These are phyloP conservation scores for Talaromyces sp. DNA, from an alignment of 2,329 filamentous ascomycete species.

Conservation along the genomic window DNA sequence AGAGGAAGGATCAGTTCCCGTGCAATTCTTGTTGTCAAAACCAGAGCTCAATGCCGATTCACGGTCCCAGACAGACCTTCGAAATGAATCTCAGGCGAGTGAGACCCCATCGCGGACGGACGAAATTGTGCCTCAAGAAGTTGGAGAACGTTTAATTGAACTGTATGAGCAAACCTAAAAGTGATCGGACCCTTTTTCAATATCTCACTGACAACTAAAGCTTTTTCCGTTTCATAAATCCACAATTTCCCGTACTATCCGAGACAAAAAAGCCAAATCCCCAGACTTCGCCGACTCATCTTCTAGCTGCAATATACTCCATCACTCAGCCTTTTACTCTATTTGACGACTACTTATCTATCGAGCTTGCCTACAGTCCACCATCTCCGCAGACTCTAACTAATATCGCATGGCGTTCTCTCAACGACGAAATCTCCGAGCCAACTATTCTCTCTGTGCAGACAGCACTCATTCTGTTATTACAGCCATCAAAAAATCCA, in stretches of 20 bases:
- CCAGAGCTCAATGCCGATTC: constrained; percentile 13
- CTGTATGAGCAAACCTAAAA: not conserved
- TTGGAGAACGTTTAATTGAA: constrained; percentile 16
- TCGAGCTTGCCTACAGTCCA: constrained; percentile 9
- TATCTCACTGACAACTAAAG: not conserved
- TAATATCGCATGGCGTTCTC: constrained; percentile 14
- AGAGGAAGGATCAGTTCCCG: not conserved
- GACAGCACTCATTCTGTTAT: constrained; percentile 3
- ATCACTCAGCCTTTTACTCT: constrained; percentile 15
- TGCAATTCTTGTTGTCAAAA: constrained; percentile 14
- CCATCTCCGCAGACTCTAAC: constrained; percentile 8
- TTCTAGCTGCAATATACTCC: constrained; percentile 13
- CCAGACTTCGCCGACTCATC: constrained; percentile 10
- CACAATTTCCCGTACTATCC: constrained; percentile 13
- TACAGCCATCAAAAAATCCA: constrained; percentile 15
- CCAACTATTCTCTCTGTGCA: constrained; percentile 12
- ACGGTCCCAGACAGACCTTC: constrained; percentile 6
- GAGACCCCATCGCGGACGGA: not conserved
- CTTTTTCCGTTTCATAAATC: constrained; percentile 10
- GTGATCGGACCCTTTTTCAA: not conserved
- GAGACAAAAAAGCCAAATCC: constrained; percentile 7
- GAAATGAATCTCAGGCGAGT: not conserved
- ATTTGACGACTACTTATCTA: constrained; percentile 13
- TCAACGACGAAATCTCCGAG: constrained; percentile 15
- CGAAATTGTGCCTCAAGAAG: constrained; percentile 14